Base-by-base conservation (phyloP, 2,329 filamentous ascomycete genomes). In the Cladorrhinum sp. region DNA sequence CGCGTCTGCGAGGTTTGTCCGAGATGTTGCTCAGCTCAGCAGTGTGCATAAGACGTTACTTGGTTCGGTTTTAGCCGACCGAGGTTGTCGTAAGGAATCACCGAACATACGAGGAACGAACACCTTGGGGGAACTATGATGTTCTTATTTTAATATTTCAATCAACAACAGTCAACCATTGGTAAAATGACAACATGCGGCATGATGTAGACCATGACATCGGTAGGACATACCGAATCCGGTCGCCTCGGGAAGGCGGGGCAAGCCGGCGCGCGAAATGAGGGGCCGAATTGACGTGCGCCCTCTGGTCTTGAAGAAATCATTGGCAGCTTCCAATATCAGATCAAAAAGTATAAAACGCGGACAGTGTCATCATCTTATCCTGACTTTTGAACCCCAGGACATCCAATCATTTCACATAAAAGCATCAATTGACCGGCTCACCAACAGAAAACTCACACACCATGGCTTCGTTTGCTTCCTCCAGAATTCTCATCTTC, bases 401-500 rank as follows among this genome's bases (percentile, higher is more conserved):
- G n/a, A n/a, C n/a, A n/a, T n/a, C n/a, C n/a, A n/a, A n/a, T n/a
- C n/a, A n/a, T n/a, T n/a, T 32, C 29, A 13, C 29, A 32, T 32
- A 32, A 32, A 12, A 49, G 2, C 20, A 38, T 16, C 41, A 13
- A 52, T 18, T 5, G 25, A 13, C 41, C 18, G 27, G 2, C 45
- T 38, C 32, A 50, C 54, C 23, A 16, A n/a, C 8, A 1, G 7
- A 38, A 32, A 27, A 24, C 20, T n/a, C 22, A 36, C 12, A 3
- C 2, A 38, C 50, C 1, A 63, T 61, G 56, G 67, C 69, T 55
- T 53, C 63, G 50, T 65, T 63, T 49, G 57, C 58, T 7, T 66
- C 69, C 49, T 67, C 70, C 63, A 68, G 69, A 41, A 69, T 72
- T 50, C 66, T 72, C 27, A 67, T 75, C 68, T 70, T 79, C 18